These are phyloP conservation scores for Melanomma pulvis-pyrius DNA, from an alignment of 495 filamentous ascomycete genomes.

Conservation along the genomic window DNA sequence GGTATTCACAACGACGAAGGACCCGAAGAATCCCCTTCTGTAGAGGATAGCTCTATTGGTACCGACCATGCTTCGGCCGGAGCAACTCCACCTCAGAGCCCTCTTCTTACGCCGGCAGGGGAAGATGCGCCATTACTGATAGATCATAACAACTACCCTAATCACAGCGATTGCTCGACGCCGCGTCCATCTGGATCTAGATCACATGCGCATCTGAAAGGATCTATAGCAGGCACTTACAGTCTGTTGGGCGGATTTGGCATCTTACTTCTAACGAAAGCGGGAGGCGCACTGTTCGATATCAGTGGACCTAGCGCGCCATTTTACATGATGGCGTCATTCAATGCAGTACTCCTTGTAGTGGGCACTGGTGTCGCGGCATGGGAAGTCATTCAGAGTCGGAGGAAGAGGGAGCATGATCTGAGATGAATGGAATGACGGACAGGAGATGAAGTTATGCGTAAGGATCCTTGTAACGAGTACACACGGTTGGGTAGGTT, in stretches of 20 bases:
- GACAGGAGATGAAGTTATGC: background rate
- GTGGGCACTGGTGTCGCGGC: slow-evolving; percentile 23
- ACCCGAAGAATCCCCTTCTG: slow-evolving; percentile 44
- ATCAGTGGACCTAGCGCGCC: slow-evolving; percentile 67
- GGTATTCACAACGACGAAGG: slow-evolving; percentile 61
- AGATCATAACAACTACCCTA: background rate
- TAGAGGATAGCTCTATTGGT: background rate
- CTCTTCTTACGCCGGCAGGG: slow-evolving; percentile 17
- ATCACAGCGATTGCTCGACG: background rate
- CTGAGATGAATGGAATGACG: background rate
- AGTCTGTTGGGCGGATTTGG: slow-evolving; percentile 88
- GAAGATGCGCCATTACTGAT: slow-evolving; percentile 36
- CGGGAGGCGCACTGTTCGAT: slow-evolving; percentile 88
- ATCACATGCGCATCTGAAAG: slow-evolving; percentile 67
- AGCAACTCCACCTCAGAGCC: slow-evolving; percentile 25
- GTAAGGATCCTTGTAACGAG: slow-evolving; percentile 3
- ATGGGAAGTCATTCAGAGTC: slow-evolving; percentile 14
- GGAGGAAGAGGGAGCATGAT: slow-evolving; percentile 7
- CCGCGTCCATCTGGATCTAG: slow-evolving; percentile 2
- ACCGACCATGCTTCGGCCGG: slow-evolving; percentile 21
- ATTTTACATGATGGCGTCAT: slow-evolving; percentile 88
- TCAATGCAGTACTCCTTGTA: slow-evolving; percentile 61
- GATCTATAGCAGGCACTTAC: slow-evolving; percentile 91
- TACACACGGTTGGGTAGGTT: background rate
- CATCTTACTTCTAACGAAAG: slow-evolving; percentile 87